Base-by-base conservation (phyloP, 2,329 filamentous ascomycete species). In the Torrubiellomyces zombiae region DNA sequence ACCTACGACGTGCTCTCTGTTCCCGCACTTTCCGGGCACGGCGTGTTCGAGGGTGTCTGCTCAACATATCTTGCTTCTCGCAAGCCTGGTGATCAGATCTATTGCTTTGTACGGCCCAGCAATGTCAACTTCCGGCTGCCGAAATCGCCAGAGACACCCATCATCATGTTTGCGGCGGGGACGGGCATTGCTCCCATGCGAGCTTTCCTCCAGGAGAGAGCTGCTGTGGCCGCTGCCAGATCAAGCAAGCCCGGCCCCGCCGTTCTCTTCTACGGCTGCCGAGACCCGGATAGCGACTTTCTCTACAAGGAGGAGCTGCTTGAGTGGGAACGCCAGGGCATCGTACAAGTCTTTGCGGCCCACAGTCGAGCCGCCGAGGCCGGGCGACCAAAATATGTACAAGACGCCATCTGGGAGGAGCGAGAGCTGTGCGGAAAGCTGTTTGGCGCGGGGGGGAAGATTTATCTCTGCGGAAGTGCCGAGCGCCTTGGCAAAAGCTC, bases 391-490 rank as follows among this genome's bases (percentile, higher is more conserved):
- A 47, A 43, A 34, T 58, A 61, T 32, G 58, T 63, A 9, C 58
- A 63, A 42, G 50, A 64, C 22, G 39, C 53, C 5, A 29, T 64
- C 25, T 42, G 36, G 7, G 43, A 39, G 4, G 47, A 57, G 26
- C 34, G 43, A 5, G 39, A 48, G 2, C 48, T 55, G 19, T 32
- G 58, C 3, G 31, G 39, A 9, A 33, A 43, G 13, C 38, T 59
- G 12, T 63, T 56, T 55, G 30, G 44, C 5, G 32, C 40, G 7
- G 58, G 53, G 4, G 58, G 71, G 0, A 63, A 63, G 38, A 48
- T 75, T 1, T 80, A 67, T 37, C 61, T 78, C 2, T 81, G 75
- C 40, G 75, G 75, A 4, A 67, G 64, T n/a, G n/a, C n/a, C n/a
- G n/a, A n/a, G n/a, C n/a, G n/a, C n/a, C n/a, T n/a, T n/a, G n/a